Evolutionary conservation across 495 filamentous ascomycete species (phyloP), one percentile per base, ranked within the genome.

Genomic region (Pseudomonodictys pantanalensis): DNA sequence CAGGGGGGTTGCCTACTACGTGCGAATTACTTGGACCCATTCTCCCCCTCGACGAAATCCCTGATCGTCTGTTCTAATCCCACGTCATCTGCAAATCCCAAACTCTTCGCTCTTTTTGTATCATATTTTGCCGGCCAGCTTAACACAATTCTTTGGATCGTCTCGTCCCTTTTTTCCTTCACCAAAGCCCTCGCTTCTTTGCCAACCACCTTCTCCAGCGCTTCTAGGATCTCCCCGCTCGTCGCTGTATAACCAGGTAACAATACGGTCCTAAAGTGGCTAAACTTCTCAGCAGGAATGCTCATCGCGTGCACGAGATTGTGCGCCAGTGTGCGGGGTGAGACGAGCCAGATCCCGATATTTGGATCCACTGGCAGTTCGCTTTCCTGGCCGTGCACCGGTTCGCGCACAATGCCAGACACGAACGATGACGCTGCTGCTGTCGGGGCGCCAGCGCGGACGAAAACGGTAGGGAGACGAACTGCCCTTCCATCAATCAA

Each of bases 311-410:
- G 62, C 10, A 68, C 44, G 9, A 68, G 49, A 44, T 68, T 68
- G 12, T 64, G 44, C 17, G 51, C 65, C 30, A 68, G 47, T 10
- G 55, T 64, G 2, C 45, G 49, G 11, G 65, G 65, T 17, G 60
- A 64, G 1, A 43, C 49, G 15, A 68, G 39, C 65, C 65, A 68
- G 26, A 68, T 60, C 15, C 65, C 74, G 64, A 88, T 60, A 43
- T 51, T 48, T 18, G 61, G 57, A 45, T 62, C 56, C 28, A 68
- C 65, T n/a, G 65, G 65, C 6, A 68, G 46, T 23, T 57, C 53
- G 47, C 58, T 65, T 42, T 65, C 56, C 28, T 65, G 29, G 15
- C 65, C 65, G 50, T 68, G 53, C 1, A 68, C 43, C 9, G 65
- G 61, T 24, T 68, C 65, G 26, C 65, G 18, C 4, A 68, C 65